Evolutionary conservation across 2,329 filamentous ascomycete genomes (phyloP), one percentile per base, ranked within the genome.

Genomic region (Cladosporium sp.): DNA sequence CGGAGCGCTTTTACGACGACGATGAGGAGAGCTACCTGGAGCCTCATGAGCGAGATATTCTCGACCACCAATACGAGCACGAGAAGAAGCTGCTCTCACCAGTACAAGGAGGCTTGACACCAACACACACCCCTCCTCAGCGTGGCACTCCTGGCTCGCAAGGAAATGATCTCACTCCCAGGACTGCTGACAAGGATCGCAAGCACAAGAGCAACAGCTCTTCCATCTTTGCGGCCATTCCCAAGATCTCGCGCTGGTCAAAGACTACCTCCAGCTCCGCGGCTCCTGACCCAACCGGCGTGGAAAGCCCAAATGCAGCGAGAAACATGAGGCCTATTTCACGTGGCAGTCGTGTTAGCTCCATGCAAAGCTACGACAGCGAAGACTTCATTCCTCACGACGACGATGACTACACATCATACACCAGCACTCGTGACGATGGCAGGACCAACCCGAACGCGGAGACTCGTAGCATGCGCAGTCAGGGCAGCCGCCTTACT

Each of bases 201-300:
- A 97, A 96, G 80, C 91, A 96, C 80, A 96, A 96, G 77, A 94
- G 92, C 0, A 90, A 86, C 74, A 88, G 88, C 66, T 95, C 92
- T 0, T 92, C 91, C 0, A 83, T 88, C 83, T 91, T 96, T 58
- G 71, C 66, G 33, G 67, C 67, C 16, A 79, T 81, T 68, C 93
- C 93, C 28, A 97, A 96, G 81, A 93, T 97, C 68, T 98, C 95
- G 6, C 88, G 95, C 52, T 99, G 95, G 95, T 98, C 94, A 0
- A 95, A 96, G 80, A 98, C 94, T 2, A 99, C 95, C 0, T 87
- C 93, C 4, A 97, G 93, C 0, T 96, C 92, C 67, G 88, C 93
- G 52, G 89, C 91, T 18, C 74, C 74, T 2, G 74, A 76, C 64
- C 69, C 67, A 11, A 69, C 70, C 5, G 66, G 67, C 8, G 62